Base-by-base conservation (phyloP, 176 grass and related monocot genomes). In the Oryza glumipatula region DNA sequence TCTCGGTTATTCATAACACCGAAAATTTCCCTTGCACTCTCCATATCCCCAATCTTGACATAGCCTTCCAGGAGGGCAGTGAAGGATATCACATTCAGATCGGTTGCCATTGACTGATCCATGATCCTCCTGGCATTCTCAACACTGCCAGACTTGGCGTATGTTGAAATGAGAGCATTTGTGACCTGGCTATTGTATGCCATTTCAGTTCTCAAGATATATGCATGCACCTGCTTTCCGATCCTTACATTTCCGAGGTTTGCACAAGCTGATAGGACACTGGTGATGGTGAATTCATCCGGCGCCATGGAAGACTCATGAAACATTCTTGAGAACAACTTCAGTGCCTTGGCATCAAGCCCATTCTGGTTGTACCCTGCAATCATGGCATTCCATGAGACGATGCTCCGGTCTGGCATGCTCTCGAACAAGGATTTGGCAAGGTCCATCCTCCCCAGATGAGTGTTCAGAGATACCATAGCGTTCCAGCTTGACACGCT, bases 41-140 rank as follows among this genome's bases (percentile, higher is more conserved):
- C 68, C 80, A 91, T 77, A 16, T 93, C 77, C 56, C 95, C 91
- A 9, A 95, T 77, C 88, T 98, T 98, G 58, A 88, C 84, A 87
- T 89, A 98, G 49, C 95, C 95, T 83, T 95, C 95, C 45, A 93
- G 88, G 39, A 98, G 89, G 88, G 93, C 90, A n/a, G 95, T 98
- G 82, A 93, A 91, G 64, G 95, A 95, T 75, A 98, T 92, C 65
- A 95, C 88, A 92, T 92, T 91, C 60, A 95, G 75, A 87, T 98
- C 84, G 9, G 73, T 23, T 32, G 67, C 52, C 65, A 35, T 74
- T 24, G 80, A 70, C 30, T 85, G 83, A 23, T 92, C 79, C 81
- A 98, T 86, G 70, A 98, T 74, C 33, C 16, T 87, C 80, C 61
- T 86, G 77, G 95, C 95, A 86, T 65, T 78, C 56, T 75, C 67